A percentile compares a stretch with the other conserved stretches of the same genome.
These are phyloP conservation scores for Aquilaria yunnanensis DNA, from an alignment of 345 rosid genomes.

Conservation along the genomic window DNA sequence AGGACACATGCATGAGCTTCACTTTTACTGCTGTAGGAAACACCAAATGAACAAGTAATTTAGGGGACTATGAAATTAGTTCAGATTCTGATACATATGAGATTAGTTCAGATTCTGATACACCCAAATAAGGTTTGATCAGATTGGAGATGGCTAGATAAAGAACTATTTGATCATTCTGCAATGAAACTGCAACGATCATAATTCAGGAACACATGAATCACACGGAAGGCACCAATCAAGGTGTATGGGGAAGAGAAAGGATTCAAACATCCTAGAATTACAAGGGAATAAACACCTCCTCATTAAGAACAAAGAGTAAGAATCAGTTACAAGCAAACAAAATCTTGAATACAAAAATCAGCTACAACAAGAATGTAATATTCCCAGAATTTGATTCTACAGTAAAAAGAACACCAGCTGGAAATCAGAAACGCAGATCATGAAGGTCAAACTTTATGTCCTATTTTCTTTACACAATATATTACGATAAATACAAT, in stretches of 20 bases:
- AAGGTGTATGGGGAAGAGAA: neutral
- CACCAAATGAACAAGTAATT: too few species aligned
- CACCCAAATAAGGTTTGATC: neutral
- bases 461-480: slow-evolving; percentile 42
- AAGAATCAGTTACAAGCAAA: slow-evolving; percentile 11
- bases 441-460: slow-evolving; percentile 14
- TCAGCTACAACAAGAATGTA: slow-evolving; percentile 26
- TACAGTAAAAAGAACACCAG: slow-evolving; percentile 24
- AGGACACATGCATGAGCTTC: too few species aligned
- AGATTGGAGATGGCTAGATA: neutral
- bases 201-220: neutral
- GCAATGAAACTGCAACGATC: neutral
- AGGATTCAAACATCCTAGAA: neutral
- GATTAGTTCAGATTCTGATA: too few species aligned
- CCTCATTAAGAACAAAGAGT: slow-evolving; percentile 5
- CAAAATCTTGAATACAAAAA: slow-evolving; percentile 10
- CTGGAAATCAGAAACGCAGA: slow-evolving; percentile 27
- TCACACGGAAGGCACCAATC: neutral
- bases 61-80: too few species aligned
- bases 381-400: slow-evolving; percentile 24
- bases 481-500: slow-evolving; percentile 27
- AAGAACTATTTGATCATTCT: neutral
- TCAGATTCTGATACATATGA: too few species aligned
- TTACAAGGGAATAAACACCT: neutral
- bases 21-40: too few species aligned